Conservation (phyloP, 2,329 filamentous ascomycete genomes). For the Lecanosticta acicola region DNA sequence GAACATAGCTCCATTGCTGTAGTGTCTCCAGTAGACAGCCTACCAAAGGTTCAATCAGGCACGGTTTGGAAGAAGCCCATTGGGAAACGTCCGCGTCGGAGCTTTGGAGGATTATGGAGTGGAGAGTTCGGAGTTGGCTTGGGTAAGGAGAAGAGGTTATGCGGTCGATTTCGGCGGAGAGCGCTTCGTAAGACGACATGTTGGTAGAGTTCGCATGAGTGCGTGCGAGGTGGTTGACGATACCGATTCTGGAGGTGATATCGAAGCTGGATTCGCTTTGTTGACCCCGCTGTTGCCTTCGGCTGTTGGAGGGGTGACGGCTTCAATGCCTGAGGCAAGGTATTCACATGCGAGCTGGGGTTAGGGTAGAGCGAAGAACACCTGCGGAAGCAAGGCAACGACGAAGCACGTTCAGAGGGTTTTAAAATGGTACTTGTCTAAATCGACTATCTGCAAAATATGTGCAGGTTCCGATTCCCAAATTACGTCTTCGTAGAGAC, state of each 20-base stretch:
- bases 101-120: slow-evolving; percentile 15
- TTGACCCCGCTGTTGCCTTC: background rate
- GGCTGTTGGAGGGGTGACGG: background rate
- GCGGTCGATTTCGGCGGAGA: slow-evolving; percentile 26
- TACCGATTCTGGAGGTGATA: background rate
- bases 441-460: too few species aligned
- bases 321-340: background rate
- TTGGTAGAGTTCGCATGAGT: background rate
- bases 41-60: slow-evolving; percentile 44
- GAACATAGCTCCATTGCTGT: slow-evolving; percentile 46
- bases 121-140: slow-evolving; percentile 18
- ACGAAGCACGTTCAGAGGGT: too few species aligned
- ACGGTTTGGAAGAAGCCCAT: slow-evolving; percentile 47
- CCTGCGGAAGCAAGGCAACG: too few species aligned
- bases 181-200: slow-evolving; percentile 6
- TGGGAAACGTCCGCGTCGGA: slow-evolving; percentile 35
- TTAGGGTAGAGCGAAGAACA: too few species aligned
- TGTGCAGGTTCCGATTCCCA: too few species aligned
- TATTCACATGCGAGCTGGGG: too few species aligned
- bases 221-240: background rate
- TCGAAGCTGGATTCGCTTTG: background rate
- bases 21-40: slow-evolving; percentile 46
- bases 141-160: slow-evolving; percentile 32
- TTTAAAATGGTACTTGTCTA: too few species aligned
- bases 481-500: too few species aligned